Evolutionary conservation across 108 stramenopile genomes (phyloP).

Genomic region (Cylindrotheca fusiformis): DNA sequence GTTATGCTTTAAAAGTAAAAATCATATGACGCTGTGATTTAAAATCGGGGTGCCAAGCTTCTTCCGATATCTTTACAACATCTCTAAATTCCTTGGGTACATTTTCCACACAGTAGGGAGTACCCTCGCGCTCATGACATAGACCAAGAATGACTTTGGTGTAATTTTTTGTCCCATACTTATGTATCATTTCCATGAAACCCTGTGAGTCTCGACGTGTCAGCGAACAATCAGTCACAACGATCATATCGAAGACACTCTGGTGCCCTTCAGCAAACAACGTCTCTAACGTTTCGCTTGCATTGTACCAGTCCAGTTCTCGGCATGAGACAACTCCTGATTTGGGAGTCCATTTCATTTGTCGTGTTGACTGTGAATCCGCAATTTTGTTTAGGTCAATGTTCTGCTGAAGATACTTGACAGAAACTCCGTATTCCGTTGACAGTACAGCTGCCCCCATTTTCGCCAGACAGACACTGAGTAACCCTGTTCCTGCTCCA

Average conservation of each 20-base stretch:
- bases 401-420: not conserved
- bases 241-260: conserved; percentile 21
- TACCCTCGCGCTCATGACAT: conserved; percentile 25
- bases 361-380: not conserved
- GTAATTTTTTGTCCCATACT: conserved; percentile 20
- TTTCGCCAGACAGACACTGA: conserved; percentile 26
- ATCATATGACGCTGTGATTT: not conserved
- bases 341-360: not conserved
- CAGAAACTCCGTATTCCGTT: conserved; percentile 15
- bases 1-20: conserved; percentile 7
- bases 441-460: conserved; percentile 26
- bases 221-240: conserved; percentile 21
- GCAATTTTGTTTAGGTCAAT: conserved; percentile 5
- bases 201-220: conserved; percentile 1
- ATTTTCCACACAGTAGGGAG: conserved; percentile 5
- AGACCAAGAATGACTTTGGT: conserved; percentile 12
- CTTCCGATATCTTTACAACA: not conserved
- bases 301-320: conserved; percentile 26
- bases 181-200: conserved; percentile 16
- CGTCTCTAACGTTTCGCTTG: conserved; percentile 5
- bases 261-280: conserved; percentile 8
- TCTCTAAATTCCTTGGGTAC: conserved; percentile 3
- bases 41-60: conserved; percentile 9
- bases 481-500: conserved; percentile 23
- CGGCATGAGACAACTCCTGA: conserved; percentile 16